phyloP scores from a whole-genome alignment of 2,329 filamentous ascomycete species.

The Blastomyces emzantsi region DNA sequence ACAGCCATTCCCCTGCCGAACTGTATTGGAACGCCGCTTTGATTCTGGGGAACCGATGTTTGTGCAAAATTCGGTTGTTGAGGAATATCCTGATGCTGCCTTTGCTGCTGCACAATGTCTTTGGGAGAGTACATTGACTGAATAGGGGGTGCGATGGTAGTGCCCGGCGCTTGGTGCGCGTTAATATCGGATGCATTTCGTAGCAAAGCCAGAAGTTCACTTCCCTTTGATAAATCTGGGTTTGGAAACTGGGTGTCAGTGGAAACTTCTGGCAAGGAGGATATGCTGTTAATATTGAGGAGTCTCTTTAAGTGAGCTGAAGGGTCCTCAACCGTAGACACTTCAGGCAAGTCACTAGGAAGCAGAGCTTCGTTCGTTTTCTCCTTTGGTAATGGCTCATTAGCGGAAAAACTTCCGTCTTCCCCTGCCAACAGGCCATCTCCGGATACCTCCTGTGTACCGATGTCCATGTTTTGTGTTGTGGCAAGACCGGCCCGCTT shows the following conservation, averaged over 20 bases:
- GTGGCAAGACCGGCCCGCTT: slow-evolving; percentile 55
- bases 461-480: slow-evolving; percentile 27
- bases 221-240: slow-evolving; percentile 37
- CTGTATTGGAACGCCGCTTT: slow-evolving; percentile 41
- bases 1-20: not conserved
- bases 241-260: slow-evolving; percentile 17
- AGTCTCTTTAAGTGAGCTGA: slow-evolving; percentile 45
- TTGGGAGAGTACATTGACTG: slow-evolving; percentile 38
- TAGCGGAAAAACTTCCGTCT: slow-evolving; percentile 13
- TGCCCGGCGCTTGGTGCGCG: slow-evolving; percentile 20
- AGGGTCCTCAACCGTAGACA: slow-evolving; percentile 34
- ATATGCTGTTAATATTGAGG: slow-evolving; percentile 30
- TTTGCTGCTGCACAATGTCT: not conserved
- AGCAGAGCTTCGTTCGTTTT: slow-evolving; percentile 19
- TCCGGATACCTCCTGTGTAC: slow-evolving; percentile 48
- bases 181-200: slow-evolving; percentile 32
- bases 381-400: slow-evolving; percentile 17
- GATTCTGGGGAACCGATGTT: slow-evolving; percentile 28
- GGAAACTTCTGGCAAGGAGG: slow-evolving; percentile 14
- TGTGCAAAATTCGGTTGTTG: not conserved
- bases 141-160: slow-evolving; percentile 48
- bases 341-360: slow-evolving; percentile 35
- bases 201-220: slow-evolving; percentile 50
- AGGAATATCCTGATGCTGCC: not conserved
- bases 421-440: slow-evolving; percentile 19